These are phyloP conservation scores for Saccharata proteae DNA, from an alignment of 2,329 filamentous ascomycete species.

Conservation along the genomic window DNA sequence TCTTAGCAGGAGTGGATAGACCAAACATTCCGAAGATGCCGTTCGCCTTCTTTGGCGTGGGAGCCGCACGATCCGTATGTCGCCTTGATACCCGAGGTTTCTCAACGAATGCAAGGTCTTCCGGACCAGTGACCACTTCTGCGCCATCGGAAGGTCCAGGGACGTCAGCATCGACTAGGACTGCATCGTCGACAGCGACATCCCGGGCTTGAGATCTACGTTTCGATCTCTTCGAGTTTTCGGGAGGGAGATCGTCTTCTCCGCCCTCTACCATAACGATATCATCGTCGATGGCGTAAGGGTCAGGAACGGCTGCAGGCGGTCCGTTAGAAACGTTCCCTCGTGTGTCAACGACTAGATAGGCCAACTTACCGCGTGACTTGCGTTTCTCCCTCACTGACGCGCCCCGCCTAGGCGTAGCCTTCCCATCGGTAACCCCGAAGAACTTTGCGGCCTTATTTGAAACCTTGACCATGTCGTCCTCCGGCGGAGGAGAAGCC, in stretches of 20 bases:
- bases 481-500: slow-evolving; percentile 55
- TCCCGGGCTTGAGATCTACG: slow-evolving; percentile 21
- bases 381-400: slow-evolving; percentile 28
- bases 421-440: slow-evolving; percentile 58
- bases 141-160: slow-evolving; percentile 25
- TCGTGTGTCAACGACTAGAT: no score
- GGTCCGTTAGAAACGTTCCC: not conserved
- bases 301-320: slow-evolving; percentile 33
- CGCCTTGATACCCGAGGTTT: slow-evolving; percentile 35
- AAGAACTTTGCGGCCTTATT: slow-evolving; percentile 71
- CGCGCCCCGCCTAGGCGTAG: slow-evolving; percentile 12
- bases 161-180: slow-evolving; percentile 26
- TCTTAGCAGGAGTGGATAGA: slow-evolving; percentile 23
- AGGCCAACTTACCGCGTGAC: slow-evolving; percentile 35
- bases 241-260: slow-evolving; percentile 22
- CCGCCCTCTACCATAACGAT: slow-evolving; percentile 42
- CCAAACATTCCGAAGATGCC: slow-evolving; percentile 42
- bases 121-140: slow-evolving; percentile 32
- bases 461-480: slow-evolving; percentile 44
- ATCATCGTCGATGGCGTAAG: slow-evolving; percentile 48
- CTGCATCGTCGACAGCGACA: slow-evolving; percentile 26
- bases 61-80: slow-evolving; percentile 49
- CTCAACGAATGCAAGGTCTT: slow-evolving; percentile 41
- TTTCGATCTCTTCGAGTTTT: slow-evolving; percentile 29
- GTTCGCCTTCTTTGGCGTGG: slow-evolving; percentile 43